Evolutionary conservation across 805 yeast species (phyloP), one percentile per base, ranked within the genome.

Genomic region (Teunomyces aglyptinius): DNA sequence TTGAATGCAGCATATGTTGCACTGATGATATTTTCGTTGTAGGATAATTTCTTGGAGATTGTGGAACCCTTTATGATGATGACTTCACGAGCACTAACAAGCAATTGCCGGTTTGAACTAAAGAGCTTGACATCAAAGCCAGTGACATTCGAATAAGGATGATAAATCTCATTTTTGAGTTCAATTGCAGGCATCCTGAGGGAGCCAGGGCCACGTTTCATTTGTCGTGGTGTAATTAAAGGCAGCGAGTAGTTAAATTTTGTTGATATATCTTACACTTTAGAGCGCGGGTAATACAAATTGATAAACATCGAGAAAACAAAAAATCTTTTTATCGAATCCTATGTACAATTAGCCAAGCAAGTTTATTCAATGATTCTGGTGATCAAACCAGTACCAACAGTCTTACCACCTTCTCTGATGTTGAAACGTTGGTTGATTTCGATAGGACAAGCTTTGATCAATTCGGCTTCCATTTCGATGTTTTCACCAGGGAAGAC

Each of bases 391-490:
- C 99, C 99, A 58, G 99, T 94, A 74, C 97, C 99, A 58, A 94
- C 97, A 56, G 99, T 94, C 78, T 86, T 88, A 70, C 97, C 97
- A 77, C 98, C 97, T 79, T 94, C 99, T 84, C 99, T 94, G 71
- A 94, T 81, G 84, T 94, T 94, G 86, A 94, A 94, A 77, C 98
- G 88, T 80, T 91, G 97, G 71, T 96, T 96, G 62, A 86, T 85
- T 80, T 94, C 99, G 55, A 94, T 64, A 52, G 98, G 91, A 58
- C 95, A 88, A 69, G 96, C 94, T 76, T 82, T 88, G 54, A 86
- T 84, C 66, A 92, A 79, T 67, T 86, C 86, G 67, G 92, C 88
- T 64, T 82, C 83, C 96, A 94, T 89, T 80, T 94, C 99, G 54
- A 90, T 82, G 74, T 94, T 94, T 81, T 94, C 99, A 77, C 99